These are phyloP conservation scores for Pelargonium australe DNA, from an alignment of 441 rosid species.

Conservation along the genomic window DNA sequence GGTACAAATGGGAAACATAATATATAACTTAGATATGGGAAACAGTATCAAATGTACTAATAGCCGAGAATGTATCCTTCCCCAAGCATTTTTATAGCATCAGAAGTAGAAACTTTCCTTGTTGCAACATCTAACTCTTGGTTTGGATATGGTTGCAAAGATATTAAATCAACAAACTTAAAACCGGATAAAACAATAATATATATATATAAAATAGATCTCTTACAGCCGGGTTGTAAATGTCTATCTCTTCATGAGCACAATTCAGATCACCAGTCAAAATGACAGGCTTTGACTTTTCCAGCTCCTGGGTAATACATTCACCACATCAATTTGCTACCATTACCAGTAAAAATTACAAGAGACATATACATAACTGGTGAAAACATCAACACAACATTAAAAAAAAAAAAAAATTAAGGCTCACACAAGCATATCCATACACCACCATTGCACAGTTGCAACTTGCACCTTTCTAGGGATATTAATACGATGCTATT, in stretches of 20 bases:
- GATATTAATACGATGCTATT: no score
- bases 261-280: slow-evolving; percentile 91
- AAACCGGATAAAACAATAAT: not conserved
- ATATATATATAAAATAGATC: slow-evolving; percentile 13
- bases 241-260: slow-evolving; percentile 94
- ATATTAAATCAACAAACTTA: not conserved
- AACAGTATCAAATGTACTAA: not conserved
- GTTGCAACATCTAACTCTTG: no score
- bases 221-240: slow-evolving; percentile 72
- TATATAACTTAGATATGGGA: not conserved
- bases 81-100: no score
- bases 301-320: slow-evolving; percentile 56
- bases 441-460: no score
- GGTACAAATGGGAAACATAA: not conserved
- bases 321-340: not conserved
- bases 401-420: not conserved
- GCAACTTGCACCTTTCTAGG: no score
- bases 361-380: not conserved
- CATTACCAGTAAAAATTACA: not conserved
- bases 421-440: no score
- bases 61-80: not conserved
- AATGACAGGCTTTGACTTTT: slow-evolving; percentile 86
- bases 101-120: no score
- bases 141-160: not conserved
- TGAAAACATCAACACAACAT: not conserved